These are phyloP conservation scores for Ascocoryne sarcoides DNA, from an alignment of 2,329 filamentous ascomycete species.

Conservation along the genomic window DNA sequence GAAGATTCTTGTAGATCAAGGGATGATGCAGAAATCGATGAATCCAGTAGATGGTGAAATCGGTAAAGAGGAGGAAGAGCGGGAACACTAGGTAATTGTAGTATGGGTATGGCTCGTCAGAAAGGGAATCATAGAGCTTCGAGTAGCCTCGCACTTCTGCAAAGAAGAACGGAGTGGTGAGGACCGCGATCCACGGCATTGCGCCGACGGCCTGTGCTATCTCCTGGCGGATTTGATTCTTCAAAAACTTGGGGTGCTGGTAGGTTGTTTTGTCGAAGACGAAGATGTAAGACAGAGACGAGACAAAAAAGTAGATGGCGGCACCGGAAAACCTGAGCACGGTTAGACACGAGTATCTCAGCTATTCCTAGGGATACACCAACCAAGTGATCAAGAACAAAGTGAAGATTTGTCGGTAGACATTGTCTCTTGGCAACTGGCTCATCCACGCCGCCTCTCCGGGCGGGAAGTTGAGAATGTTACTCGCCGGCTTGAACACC, in stretches of 20 bases:
- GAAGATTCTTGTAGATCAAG: constrained; percentile 71
- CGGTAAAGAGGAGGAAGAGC: constrained; percentile 79
- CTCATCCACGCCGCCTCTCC: constrained; percentile 72
- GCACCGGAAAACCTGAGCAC: constrained; percentile 70
- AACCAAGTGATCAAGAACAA: constrained; percentile 85
- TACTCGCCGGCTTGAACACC: constrained; percentile 64
- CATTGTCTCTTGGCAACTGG: constrained; percentile 67
- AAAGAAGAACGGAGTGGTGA: constrained; percentile 76
- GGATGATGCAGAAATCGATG: constrained; percentile 81
- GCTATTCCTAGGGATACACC: constrained; percentile 21
- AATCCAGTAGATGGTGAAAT: constrained; percentile 86
- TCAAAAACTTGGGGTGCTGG: constrained; percentile 87
- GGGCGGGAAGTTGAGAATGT: constrained; percentile 61
- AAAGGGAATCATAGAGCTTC: constrained; percentile 76
- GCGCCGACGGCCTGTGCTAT: constrained; percentile 70
- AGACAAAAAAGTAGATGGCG: constrained; percentile 75
- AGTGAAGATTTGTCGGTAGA: constrained; percentile 63
- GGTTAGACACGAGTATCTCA: not conserved
- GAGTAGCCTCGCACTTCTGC: constrained; percentile 75
- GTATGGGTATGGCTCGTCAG: constrained; percentile 65
- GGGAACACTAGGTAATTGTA: constrained; percentile 82
- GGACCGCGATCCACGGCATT: constrained; percentile 73
- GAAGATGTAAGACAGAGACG: constrained; percentile 74
- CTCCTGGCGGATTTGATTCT: constrained; percentile 82
- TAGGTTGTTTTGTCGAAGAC: constrained; percentile 87